phyloP scores from a whole-genome alignment of 495 filamentous ascomycete genomes.

The Talaromyces thailandensis region DNA sequence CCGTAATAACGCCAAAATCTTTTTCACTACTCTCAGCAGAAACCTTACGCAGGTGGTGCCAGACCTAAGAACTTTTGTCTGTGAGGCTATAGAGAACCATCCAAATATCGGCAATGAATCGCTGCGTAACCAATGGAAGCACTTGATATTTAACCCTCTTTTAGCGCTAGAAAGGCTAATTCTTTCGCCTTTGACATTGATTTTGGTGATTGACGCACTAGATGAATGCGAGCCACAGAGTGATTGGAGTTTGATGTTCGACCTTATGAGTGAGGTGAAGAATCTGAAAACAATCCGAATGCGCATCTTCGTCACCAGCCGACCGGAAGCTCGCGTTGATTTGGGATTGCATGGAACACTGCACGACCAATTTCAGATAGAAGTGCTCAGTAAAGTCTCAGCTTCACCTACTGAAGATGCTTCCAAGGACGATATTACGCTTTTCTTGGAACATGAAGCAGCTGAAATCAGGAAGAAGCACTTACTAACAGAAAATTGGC shows the following conservation, averaged over 20 bases:
- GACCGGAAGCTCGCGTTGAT: conserved; percentile 28
- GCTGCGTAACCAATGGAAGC: conserved; percentile 27
- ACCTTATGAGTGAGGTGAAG: conserved; percentile 1
- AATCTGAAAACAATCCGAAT: background rate
- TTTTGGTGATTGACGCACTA: conserved; percentile 12
- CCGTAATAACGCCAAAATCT: background rate
- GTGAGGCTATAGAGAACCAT: conserved; percentile 22
- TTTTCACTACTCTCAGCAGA: conserved; percentile 19
- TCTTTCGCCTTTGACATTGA: conserved; percentile 1
- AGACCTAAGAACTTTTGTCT: conserved; percentile 16
- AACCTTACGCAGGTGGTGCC: conserved; percentile 20
- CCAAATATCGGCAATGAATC: conserved; percentile 17
- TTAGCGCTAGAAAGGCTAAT: background rate
- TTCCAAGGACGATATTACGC: conserved; percentile 7
- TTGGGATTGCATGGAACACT: conserved; percentile 3
- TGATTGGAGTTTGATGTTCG: conserved; percentile 2
- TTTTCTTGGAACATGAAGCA: conserved; percentile 2
- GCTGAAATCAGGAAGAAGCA: background rate
- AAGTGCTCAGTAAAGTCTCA: background rate
- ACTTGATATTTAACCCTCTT: conserved; percentile 30
- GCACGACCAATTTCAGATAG: background rate
- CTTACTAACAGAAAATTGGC: conserved; percentile 20
- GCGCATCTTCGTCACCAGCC: conserved; percentile 14
- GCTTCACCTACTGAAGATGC: background rate
- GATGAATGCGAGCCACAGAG: conserved; percentile 11